Base-by-base conservation (phyloP, 768 basidiomycete species). In the Termitomyces eurrhizus region DNA sequence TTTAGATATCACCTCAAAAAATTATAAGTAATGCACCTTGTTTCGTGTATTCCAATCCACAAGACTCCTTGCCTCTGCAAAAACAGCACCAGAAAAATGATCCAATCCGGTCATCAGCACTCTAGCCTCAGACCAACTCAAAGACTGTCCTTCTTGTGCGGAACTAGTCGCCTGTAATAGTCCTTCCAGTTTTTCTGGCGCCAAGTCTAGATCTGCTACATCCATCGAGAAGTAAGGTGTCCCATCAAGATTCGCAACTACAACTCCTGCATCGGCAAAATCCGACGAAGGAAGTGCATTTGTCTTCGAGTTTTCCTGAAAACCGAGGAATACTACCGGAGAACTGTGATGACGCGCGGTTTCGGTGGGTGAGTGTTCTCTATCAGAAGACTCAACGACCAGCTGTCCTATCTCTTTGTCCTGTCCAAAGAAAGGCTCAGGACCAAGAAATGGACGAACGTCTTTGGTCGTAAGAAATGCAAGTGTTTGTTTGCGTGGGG, bases 11-110 rank as follows among this genome's bases (percentile, higher is more conserved):
- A 13, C 18, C 26, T 33, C 32, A 7, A 45, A 45, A n/a, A 2
- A 33, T 21, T 13, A 1, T 29, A 6, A 26, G 11, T 45, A 18
- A 65, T 76, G 37, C 67, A 86, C 94, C 78, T 87, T 92, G 74
- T 95, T 96, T 57, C 94, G 79, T 53, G 78, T 79, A 71, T 97
- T 98, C 96, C 96, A 99, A 69, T 98, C 96, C 3, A 90, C 79
- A 83, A 98, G 77, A 46, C 87, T 89, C 58, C 92, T 77, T 1
- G 89, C 92, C 58, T 82, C 80, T 0, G 92, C 91, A 68, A 92
- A 92, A 0, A 98, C 73, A 0, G 83, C 87, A 1, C 89, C 92
- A 36, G 85, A 83, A 67, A 90, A 87, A 3, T 66, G 67, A 66
- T 86, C 84, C 66, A 95, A 75, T 16, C 70, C 74, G 2, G 77